Conservation (phyloP, 176 grass and related monocot species). For the Oryza meyeriana region DNA sequence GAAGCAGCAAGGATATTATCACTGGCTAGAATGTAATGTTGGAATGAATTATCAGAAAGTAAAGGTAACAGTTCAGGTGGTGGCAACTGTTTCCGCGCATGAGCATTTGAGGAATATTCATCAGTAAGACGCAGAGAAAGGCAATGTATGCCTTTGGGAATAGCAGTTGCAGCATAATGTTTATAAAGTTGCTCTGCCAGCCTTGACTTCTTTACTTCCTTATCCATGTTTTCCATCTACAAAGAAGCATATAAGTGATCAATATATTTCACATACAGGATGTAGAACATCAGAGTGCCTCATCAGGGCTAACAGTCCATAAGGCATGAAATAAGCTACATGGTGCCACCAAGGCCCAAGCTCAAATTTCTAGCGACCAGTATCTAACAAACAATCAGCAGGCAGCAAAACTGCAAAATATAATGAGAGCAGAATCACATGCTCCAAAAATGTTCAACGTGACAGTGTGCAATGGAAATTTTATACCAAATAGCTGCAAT, state of each 20-base stretch:
- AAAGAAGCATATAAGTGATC: conserved; percentile 9
- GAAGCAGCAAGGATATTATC: conserved; percentile 94
- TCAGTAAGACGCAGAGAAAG: conserved; percentile 88
- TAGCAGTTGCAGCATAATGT: conserved; percentile 84
- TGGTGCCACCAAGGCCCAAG: not conserved
- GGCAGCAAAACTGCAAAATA: not conserved
- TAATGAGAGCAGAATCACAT: not conserved
- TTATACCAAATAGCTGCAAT: not conserved
- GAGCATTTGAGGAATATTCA: conserved; percentile 97
- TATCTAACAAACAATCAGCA: not conserved
- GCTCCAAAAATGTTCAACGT: not conserved
- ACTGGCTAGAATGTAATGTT: conserved; percentile 84
- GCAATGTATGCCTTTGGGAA: conserved; percentile 94
- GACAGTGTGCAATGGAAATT: not conserved
- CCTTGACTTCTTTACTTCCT: conserved; percentile 72
- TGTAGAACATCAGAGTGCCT: not conserved
- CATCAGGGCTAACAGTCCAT: not conserved
- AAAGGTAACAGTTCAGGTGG: conserved; percentile 87
- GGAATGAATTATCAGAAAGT: conserved; percentile 82
- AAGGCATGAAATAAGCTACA: conserved; percentile 22
- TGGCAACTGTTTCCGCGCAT: conserved; percentile 90
- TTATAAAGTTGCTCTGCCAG: conserved; percentile 84
- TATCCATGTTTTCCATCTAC: conserved; percentile 97
- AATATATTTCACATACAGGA: conserved; percentile 19
- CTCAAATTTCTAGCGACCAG: not conserved